Percentiles rank a stretch among this genome's conserved stretches.
Evolutionary conservation across 2,329 filamentous ascomycete genomes (phyloP).

Genomic region (Pestalotiopsis sp.): DNA sequence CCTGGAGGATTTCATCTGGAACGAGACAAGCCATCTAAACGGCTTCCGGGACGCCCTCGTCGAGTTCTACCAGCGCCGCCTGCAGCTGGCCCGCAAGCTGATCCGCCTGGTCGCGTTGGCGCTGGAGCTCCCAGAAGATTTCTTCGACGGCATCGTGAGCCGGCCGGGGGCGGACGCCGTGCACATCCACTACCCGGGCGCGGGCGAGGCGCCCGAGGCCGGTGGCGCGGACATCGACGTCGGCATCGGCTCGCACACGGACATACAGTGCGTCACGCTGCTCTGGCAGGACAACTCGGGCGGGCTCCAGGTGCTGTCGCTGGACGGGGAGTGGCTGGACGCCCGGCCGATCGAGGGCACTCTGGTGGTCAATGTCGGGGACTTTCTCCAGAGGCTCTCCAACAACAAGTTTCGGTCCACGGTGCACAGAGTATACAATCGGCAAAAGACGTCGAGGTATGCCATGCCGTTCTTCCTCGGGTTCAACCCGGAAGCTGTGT

Average conservation of each 20-base stretch:
- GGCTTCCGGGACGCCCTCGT: constrained; percentile 38
- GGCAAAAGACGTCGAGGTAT: constrained; percentile 37
- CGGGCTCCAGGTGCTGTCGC: constrained; percentile 48
- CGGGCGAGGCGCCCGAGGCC: constrained; percentile 23
- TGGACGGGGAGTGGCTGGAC: constrained; percentile 45
- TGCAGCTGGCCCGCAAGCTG: constrained; percentile 39
- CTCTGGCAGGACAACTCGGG: constrained; percentile 45
- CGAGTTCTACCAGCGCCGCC: constrained; percentile 36
- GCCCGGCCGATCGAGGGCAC: constrained; percentile 43
- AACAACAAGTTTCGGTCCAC: constrained; percentile 35
- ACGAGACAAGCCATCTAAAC: constrained; percentile 28
- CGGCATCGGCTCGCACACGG: constrained; percentile 48
- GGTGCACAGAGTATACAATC: constrained; percentile 41
- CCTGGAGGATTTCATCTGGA: constrained; percentile 28
- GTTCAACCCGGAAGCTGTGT: constrained; percentile 40
- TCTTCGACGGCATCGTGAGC: constrained; percentile 38
- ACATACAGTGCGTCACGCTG: constrained; percentile 51
- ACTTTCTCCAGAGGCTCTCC: constrained; percentile 43
- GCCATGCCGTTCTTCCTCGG: constrained; percentile 44
- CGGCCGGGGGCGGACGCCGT: constrained; percentile 29
- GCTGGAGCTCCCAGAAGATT: constrained; percentile 40
- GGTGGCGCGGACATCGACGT: constrained; percentile 24
- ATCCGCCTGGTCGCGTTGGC: constrained; percentile 42
- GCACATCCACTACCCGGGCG: constrained; percentile 43
- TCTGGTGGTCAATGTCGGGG: constrained; percentile 49